phyloP scores from a whole-genome alignment of 2,329 filamentous ascomycete genomes.

The Leptographium radiaticola region DNA sequence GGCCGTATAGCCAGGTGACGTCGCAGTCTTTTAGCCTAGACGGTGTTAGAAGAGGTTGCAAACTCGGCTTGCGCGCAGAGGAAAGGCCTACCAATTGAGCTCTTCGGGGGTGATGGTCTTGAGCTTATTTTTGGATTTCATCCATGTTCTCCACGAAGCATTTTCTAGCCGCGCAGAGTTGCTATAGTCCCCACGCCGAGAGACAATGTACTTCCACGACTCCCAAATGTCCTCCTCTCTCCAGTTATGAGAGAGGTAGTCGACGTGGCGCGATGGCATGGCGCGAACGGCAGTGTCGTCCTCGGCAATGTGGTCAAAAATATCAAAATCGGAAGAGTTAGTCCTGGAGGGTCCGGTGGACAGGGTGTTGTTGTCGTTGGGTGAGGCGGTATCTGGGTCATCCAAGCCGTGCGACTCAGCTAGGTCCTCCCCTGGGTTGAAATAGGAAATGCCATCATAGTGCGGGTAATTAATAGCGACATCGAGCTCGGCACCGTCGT shows the following conservation, averaged over 20 bases:
- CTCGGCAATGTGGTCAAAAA: conserved; percentile 45
- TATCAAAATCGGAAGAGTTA: conserved; percentile 40
- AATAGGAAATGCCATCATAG: conserved; percentile 31
- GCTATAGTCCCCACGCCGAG: conserved; percentile 63
- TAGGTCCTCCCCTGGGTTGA: conserved; percentile 31
- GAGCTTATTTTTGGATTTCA: conserved; percentile 78
- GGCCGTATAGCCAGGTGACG: conserved; percentile 94
- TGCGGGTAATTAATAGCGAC: conserved; percentile 18
- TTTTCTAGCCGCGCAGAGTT: conserved; percentile 82
- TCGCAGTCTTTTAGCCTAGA: conserved; percentile 89
- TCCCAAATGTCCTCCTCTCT: conserved; percentile 94
- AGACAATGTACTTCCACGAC: conserved; percentile 87
- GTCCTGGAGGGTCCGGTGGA: conserved; percentile 41
- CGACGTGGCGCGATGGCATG: conserved; percentile 78
- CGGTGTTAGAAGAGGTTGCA: conserved; percentile 15
- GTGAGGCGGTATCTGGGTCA: conserved; percentile 35
- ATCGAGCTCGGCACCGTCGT: conserved; percentile 8
- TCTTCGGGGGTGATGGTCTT: conserved; percentile 83
- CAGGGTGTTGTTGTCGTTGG: conserved; percentile 37
- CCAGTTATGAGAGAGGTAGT: conserved; percentile 90
- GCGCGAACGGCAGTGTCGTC: conserved; percentile 67
- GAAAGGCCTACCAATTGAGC: conserved; percentile 67
- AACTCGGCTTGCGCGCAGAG: no score
- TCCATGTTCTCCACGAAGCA: conserved; percentile 94
- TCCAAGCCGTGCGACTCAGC: conserved; percentile 38